Conservation (phyloP, 1,284 basidiomycete species). For the Neolentinus lepideus region DNA sequence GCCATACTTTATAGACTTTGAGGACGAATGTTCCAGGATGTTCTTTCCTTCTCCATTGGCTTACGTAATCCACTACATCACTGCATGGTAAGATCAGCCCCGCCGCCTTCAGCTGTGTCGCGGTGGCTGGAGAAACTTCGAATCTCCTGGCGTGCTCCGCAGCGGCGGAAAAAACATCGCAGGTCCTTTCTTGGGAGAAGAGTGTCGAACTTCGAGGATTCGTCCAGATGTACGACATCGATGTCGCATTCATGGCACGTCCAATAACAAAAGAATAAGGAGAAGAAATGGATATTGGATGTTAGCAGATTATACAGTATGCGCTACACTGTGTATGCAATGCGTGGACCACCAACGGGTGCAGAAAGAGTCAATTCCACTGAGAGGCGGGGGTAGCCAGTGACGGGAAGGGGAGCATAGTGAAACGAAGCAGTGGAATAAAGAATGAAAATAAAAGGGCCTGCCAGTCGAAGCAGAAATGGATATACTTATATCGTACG, state of each 20-base stretch:
- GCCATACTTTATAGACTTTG: slow-evolving; percentile 1
- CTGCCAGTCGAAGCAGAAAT: background rate
- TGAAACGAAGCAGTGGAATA: background rate
- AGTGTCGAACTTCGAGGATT: too few relatives aligned
- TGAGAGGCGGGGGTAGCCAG: background rate
- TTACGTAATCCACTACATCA: slow-evolving; percentile 1
- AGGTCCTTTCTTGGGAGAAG: background rate
- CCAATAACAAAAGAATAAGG: background rate
- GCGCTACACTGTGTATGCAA: slow-evolving; percentile 2
- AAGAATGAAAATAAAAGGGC: background rate
- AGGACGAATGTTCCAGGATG: background rate
- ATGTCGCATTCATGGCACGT: too few relatives aligned
- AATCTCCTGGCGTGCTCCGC: background rate
- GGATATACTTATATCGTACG: background rate
- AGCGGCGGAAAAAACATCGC: background rate
- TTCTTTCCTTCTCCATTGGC: background rate
- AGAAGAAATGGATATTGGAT: background rate
- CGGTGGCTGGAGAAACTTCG: background rate
- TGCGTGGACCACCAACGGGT: background rate
- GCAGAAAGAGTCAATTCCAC: slow-evolving; percentile 1
- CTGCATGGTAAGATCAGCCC: background rate
- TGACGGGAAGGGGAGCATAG: background rate
- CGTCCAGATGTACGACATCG: too few relatives aligned
- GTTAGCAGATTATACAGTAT: slow-evolving; percentile 2
- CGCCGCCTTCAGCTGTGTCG: background rate